Conservation (phyloP, 345 rosid species). For the Sapria himalayana region DNA sequence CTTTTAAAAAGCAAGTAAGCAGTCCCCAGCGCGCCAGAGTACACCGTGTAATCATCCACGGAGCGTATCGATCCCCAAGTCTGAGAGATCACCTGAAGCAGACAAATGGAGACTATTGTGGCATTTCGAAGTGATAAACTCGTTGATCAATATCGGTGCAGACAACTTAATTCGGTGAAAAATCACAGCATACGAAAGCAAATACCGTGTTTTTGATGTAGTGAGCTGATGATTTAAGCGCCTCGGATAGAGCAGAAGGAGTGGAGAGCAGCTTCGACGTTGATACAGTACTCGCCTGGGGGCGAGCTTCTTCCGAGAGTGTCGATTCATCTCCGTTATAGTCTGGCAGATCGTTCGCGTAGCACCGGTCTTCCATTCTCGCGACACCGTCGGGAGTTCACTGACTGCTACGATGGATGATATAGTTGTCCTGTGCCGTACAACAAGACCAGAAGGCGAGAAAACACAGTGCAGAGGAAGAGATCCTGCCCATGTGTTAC, state of each 20-base stretch:
- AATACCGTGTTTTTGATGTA: conserved; percentile 23
- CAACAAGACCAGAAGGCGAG: too few species aligned
- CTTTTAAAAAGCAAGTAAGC: conserved; percentile 40
- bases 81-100: conserved; percentile 31
- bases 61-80: conserved; percentile 33
- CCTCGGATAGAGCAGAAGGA: conserved; percentile 20
- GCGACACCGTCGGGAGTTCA: too few species aligned
- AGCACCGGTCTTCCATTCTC: conserved; percentile 15
- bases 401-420: too few species aligned
- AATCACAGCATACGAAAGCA: neutral
- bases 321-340: neutral
- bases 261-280: conserved; percentile 16
- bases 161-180: neutral
- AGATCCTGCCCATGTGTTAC: too few species aligned
- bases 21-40: conserved; percentile 44
- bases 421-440: too few species aligned
- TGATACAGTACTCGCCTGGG: neutral
- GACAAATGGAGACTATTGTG: too few species aligned
- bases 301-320: neutral
- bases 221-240: conserved; percentile 19
- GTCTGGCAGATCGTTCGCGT: conserved; percentile 10
- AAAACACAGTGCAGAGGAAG: too few species aligned
- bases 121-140: conserved; percentile 5
- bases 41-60: conserved; percentile 30
- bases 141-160: neutral